These are phyloP conservation scores for Xylaria digitata DNA, from an alignment of 2,329 filamentous ascomycete species.

Conservation along the genomic window DNA sequence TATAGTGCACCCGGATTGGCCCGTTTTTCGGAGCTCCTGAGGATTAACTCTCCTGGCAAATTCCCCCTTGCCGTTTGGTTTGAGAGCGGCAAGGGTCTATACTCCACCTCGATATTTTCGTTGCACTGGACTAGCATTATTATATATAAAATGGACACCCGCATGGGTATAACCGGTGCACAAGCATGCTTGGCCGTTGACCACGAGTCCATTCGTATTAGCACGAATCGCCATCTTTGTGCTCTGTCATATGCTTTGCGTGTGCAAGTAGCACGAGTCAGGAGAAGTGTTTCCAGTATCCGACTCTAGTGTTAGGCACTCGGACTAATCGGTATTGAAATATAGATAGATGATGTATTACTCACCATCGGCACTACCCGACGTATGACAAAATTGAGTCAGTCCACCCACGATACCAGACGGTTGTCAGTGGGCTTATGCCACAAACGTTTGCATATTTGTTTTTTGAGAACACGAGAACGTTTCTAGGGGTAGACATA, in stretches of 20 bases:
- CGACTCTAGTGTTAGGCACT: background rate
- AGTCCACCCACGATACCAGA: background rate
- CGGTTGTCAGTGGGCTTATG: background rate
- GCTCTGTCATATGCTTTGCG: background rate
- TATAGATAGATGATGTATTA: background rate
- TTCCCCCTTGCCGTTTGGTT: conserved; percentile 3
- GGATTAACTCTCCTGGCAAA: background rate
- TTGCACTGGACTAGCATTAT: background rate
- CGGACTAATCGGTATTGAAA: background rate
- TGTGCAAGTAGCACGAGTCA: background rate
- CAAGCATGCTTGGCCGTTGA: background rate
- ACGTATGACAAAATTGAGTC: conserved; percentile 1
- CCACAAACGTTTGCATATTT: background rate
- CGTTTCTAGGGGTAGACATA: background rate
- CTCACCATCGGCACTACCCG: background rate
- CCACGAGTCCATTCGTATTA: conserved; percentile 7
- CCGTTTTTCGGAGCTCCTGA: background rate
- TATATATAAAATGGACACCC: conserved; percentile 1
- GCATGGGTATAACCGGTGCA: background rate
- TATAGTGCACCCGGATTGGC: background rate
- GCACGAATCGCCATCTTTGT: background rate
- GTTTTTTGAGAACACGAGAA: background rate
- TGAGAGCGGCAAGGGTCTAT: conserved; percentile 18
- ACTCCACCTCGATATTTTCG: conserved; percentile 1
- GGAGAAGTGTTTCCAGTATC: background rate